Evolutionary conservation across 2,329 filamentous ascomycete genomes (phyloP), one percentile per base, ranked within the genome.

Genomic region (Trichoderma breve): DNA sequence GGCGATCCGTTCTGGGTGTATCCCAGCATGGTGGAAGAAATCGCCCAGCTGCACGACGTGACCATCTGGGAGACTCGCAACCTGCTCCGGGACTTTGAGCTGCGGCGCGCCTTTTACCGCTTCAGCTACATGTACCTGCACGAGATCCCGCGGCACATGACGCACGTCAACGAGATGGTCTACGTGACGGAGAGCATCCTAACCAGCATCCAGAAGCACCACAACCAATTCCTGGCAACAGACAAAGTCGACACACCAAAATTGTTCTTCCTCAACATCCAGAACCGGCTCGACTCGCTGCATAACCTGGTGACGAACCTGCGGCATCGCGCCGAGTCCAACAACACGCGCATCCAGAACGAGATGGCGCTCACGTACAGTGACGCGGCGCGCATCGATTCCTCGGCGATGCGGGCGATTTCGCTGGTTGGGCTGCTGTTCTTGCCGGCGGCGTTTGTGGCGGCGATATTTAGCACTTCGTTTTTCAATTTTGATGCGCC

Each of bases 361-460:
- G 78, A 90, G 84, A 83, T 91, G 79, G 79, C 89, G 71, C 81
- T 91, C 73, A 76, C 82, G 0, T 87, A 84, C 76, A 83, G 86
- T 73, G 79, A 75, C 0, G 82, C 85, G 0, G 80, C 83, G 0
- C 80, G 82, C n/a, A 72, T 72, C 0, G 87, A 89, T 66, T 86
- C 85, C 73, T 79, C 83, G 0, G 82, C 85, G 1, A 87, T 88
- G 85, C 85, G 84, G 75, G 85, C 84, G 0, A 80, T 88, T 58
- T 83, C 86, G 0, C 80, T 86, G 18, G 77, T 87, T 0, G 86
- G 86, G 0, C 74, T 87, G 7, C 76, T 79, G 0, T 88, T 88
- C 51, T 76, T 88, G 0, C 87, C 87, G 0, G 82, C 84, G 0
- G 88, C 86, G 0, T 88, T 87, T 73, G 80, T 87, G 18, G 85